Base-by-base conservation (phyloP, 1,284 basidiomycete genomes). In the Apiotrichum siamense region DNA sequence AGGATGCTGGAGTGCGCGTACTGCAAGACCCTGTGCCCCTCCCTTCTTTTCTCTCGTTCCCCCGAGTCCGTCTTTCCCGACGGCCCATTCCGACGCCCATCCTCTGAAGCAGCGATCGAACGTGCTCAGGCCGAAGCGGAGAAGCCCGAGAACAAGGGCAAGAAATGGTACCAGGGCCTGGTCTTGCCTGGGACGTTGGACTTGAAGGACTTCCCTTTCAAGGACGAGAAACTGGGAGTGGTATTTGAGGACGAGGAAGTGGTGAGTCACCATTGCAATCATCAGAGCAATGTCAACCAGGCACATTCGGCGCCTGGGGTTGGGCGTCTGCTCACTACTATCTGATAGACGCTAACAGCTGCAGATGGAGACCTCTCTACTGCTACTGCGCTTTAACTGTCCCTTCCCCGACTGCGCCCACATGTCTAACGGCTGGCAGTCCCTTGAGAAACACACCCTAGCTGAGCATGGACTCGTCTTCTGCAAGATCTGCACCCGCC, bases 231-330 rank as follows among this genome's bases (percentile, higher is more conserved):
- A 71, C 78, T 97, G 3, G 79, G 80, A 9, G 86, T 97, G 35
- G 83, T 78, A 42, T 98, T 97, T 64, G 91, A 97, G 76, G 88
- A 86, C 18, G 81, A 84, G 60, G 88, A 92, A 51, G 92, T 96
- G 63, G 74, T 76, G 45, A 55, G 72, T 64, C 41, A 43, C 41
- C 39, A 10, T 13, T 15, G 26, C 7, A 10, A 17, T 12, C 0
- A 13, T 13, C 29, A 2, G 4, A 12, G 1, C n/a, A n/a, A n/a
- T n/a, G n/a, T n/a, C n/a, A n/a, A n/a, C n/a, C n/a, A n/a, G n/a
- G n/a, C n/a, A n/a, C n/a, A n/a, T n/a, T n/a, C n/a, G n/a, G n/a
- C n/a, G n/a, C n/a, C n/a, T n/a, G n/a, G n/a, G n/a, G n/a, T n/a
- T n/a, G n/a, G n/a, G n/a, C n/a, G n/a, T n/a, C n/a, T n/a, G n/a